Evolutionary conservation across 495 filamentous ascomycete species (phyloP).

Genomic region (Penicillium atrosanguineum): DNA sequence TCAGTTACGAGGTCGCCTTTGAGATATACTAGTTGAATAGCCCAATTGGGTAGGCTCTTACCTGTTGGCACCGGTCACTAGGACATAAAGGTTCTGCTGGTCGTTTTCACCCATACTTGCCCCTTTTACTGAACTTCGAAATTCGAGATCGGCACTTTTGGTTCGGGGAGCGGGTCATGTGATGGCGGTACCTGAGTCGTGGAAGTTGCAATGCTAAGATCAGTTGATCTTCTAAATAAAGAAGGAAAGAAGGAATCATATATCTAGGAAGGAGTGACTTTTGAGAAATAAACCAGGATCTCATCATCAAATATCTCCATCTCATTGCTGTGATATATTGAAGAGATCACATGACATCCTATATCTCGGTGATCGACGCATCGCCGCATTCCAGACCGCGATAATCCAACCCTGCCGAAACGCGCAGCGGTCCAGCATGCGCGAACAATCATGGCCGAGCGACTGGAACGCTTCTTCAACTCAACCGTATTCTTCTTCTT

Average conservation of each 20-base stretch:
- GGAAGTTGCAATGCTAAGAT: neutral
- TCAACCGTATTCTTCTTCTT: slow-evolving; percentile 75
- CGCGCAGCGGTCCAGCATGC: slow-evolving; percentile 20
- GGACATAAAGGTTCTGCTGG: slow-evolving; percentile 31
- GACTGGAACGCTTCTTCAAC: slow-evolving; percentile 77
- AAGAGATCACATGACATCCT: neutral
- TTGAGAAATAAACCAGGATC: no score
- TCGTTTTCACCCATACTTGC: slow-evolving; percentile 16
- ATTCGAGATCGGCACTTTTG: neutral
- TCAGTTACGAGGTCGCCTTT: neutral
- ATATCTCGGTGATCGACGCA: neutral
- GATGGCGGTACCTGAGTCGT: neutral
- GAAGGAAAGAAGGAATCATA: no score
- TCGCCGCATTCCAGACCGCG: neutral
- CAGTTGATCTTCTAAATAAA: neutral
- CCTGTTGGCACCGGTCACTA: slow-evolving; percentile 55
- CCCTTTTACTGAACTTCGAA: slow-evolving; percentile 3
- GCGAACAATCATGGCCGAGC: slow-evolving; percentile 44
- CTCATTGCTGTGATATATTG: neutral
- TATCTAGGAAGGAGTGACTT: no score
- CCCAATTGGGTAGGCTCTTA: slow-evolving; percentile 12
- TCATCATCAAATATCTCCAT: neutral
- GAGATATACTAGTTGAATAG: neutral
- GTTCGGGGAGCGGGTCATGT: slow-evolving; percentile 12
- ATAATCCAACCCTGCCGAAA: slow-evolving; percentile 1